Percentiles rank a stretch among this genome's conserved stretches.
Evolutionary conservation across 805 yeast genomes (phyloP).

Genomic region (Candida awuae): DNA sequence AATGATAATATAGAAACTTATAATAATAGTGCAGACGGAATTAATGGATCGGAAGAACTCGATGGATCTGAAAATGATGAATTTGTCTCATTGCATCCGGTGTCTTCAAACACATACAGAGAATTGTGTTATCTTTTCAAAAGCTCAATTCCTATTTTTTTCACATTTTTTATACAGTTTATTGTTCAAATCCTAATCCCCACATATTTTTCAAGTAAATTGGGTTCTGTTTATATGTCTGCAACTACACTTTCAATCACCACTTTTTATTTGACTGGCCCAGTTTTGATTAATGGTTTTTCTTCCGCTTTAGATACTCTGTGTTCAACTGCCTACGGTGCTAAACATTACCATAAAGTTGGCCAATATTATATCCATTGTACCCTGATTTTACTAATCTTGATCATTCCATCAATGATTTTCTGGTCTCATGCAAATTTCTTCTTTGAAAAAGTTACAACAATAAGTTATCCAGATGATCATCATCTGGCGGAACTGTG

Average conservation of each 20-base stretch:
- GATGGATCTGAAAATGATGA: not conserved
- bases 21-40: no score
- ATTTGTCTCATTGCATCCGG: constrained; percentile 4
- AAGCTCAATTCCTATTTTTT: constrained; percentile 48
- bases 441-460: constrained; percentile 35
- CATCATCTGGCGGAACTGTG: constrained; percentile 39
- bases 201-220: constrained; percentile 59
- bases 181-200: constrained; percentile 66
- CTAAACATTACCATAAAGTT: constrained; percentile 50
- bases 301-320: constrained; percentile 68
- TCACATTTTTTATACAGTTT: constrained; percentile 61
- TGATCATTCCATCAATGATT: constrained; percentile 45
- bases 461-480: constrained; percentile 24
- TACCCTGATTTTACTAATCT: constrained; percentile 41
- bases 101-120: constrained; percentile 12
- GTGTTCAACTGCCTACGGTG: constrained; percentile 71
- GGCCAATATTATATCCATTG: constrained; percentile 64
- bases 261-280: constrained; percentile 68
- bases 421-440: constrained; percentile 50
- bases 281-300: constrained; percentile 65
- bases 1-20: no score
- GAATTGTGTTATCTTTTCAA: constrained; percentile 25
- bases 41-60: not conserved
- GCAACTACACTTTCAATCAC: constrained; percentile 65
- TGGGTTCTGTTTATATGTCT: constrained; percentile 60